phyloP scores from a whole-genome alignment of 2,329 filamentous ascomycete species.

The Conoideocrella luteorostrata region DNA sequence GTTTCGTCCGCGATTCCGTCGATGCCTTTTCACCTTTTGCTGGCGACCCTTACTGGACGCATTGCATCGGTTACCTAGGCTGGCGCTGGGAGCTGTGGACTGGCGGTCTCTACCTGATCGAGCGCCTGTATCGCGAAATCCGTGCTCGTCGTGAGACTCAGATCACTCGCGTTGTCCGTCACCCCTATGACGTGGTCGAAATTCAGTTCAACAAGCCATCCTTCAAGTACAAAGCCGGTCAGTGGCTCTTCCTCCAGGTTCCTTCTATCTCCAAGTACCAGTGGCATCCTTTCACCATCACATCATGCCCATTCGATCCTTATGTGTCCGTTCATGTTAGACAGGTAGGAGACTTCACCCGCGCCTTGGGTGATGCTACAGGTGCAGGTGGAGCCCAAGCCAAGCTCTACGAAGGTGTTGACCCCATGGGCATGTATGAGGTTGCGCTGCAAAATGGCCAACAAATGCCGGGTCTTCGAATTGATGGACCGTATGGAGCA shows the following conservation, averaged over 20 bases:
- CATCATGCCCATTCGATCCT: conserved; percentile 91
- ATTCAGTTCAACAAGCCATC: conserved; percentile 95
- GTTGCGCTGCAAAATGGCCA: conserved; percentile 90
- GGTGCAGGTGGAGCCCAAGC: conserved; percentile 82
- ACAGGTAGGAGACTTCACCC: conserved; percentile 94
- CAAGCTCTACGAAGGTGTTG: conserved; percentile 83
- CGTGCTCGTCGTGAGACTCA: conserved; percentile 75
- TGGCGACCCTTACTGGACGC: conserved; percentile 73
- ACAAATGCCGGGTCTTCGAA: conserved; percentile 80
- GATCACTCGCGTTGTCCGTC: conserved; percentile 89
- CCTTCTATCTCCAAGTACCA: conserved; percentile 82
- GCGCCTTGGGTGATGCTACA: conserved; percentile 88
- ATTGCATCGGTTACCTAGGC: conserved; percentile 91
- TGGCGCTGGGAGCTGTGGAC: conserved; percentile 95
- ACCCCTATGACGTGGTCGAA: conserved; percentile 95
- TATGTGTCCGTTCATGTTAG: conserved; percentile 93
- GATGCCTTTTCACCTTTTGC: conserved; percentile 77
- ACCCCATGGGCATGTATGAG: conserved; percentile 96
- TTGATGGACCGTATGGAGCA: conserved; percentile 94
- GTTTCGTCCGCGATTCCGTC: conserved; percentile 83
- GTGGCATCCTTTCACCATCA: conserved; percentile 99
- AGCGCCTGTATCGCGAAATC: conserved; percentile 87
- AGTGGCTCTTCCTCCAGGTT: conserved; percentile 96
- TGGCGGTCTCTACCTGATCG: conserved; percentile 76
- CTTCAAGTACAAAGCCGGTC: conserved; percentile 96